Conservation (phyloP, 202 grass and related monocot species). For the Setaria viridis region DNA sequence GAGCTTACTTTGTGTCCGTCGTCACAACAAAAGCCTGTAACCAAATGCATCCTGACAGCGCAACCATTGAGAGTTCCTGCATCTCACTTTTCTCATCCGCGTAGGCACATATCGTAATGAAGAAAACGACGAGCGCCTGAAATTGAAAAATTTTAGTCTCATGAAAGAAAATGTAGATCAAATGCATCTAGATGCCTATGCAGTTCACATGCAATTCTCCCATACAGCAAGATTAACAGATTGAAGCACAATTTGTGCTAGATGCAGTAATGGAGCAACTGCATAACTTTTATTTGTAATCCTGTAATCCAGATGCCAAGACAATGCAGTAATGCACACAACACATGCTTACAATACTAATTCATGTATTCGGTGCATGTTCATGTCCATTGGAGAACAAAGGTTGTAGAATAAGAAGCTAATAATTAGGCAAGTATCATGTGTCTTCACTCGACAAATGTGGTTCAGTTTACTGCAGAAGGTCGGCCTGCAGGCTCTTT, state of each 20-base stretch:
- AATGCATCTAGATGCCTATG: not conserved
- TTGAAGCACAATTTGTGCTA: not conserved
- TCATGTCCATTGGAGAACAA: not conserved
- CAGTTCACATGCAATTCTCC: not conserved
- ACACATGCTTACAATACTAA: not conserved
- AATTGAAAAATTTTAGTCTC: constrained; percentile 28
- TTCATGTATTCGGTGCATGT: not conserved
- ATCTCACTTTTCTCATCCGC: constrained; percentile 80
- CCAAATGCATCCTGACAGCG: constrained; percentile 92
- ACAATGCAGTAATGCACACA: not conserved
- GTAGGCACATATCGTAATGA: constrained; percentile 66
- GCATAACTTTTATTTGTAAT: not conserved
- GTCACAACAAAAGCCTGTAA: constrained; percentile 92
- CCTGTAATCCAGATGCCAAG: not conserved
- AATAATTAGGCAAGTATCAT: not conserved
- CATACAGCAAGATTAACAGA: constrained; percentile 16
- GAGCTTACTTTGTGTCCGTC: constrained; percentile 79
- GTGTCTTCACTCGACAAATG: no score
- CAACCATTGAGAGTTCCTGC: constrained; percentile 88
- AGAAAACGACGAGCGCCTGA: constrained; percentile 78
- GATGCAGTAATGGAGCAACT: not conserved
- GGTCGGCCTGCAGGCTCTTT: no score
- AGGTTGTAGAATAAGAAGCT: not conserved
- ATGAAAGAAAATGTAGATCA: constrained; percentile 27
- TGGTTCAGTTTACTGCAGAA: no score